These are phyloP conservation scores for Penicillium sp. DNA, from an alignment of 2,329 filamentous ascomycete genomes.

Conservation along the genomic window DNA sequence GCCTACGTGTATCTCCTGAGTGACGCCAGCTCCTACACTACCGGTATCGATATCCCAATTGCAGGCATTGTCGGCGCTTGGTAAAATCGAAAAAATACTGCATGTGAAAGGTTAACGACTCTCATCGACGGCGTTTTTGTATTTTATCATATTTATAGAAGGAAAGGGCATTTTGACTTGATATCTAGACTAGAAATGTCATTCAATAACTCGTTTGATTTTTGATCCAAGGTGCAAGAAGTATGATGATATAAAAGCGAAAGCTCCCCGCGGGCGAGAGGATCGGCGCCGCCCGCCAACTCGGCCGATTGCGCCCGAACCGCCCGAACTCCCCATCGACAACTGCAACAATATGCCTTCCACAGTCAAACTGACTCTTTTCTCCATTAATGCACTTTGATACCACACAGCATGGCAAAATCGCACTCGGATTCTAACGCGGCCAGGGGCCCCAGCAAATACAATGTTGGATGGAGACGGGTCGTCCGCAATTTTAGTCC, in stretches of 20 bases:
- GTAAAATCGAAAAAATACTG: constrained; percentile 13
- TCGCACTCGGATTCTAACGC: neutral
- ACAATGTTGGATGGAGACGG: constrained; percentile 36
- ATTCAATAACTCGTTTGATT: too few relatives aligned
- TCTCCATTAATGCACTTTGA: neutral
- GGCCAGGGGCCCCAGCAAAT: constrained; percentile 15
- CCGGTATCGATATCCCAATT: constrained; percentile 42
- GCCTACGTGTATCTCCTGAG: constrained; percentile 63
- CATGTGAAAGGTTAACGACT: neutral
- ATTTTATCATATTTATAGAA: neutral
- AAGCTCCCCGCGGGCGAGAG: neutral
- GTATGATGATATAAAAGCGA: too few relatives aligned
- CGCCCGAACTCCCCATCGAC: neutral
- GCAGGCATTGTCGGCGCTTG: constrained; percentile 44
- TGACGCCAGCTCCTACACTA: constrained; percentile 48
- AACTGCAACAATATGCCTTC: neutral
- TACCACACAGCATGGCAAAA: neutral
- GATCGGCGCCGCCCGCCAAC: constrained; percentile 2
- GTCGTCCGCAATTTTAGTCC: constrained; percentile 60
- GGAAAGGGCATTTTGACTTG: neutral
- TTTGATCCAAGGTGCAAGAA: too few relatives aligned
- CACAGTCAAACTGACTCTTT: neutral
- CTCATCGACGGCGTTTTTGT: constrained; percentile 1
- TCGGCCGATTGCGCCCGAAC: constrained; percentile 1
- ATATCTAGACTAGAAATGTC: neutral